Evolutionary conservation across 768 basidiomycete species (phyloP).

Genomic region (Termitomyces sp.): DNA sequence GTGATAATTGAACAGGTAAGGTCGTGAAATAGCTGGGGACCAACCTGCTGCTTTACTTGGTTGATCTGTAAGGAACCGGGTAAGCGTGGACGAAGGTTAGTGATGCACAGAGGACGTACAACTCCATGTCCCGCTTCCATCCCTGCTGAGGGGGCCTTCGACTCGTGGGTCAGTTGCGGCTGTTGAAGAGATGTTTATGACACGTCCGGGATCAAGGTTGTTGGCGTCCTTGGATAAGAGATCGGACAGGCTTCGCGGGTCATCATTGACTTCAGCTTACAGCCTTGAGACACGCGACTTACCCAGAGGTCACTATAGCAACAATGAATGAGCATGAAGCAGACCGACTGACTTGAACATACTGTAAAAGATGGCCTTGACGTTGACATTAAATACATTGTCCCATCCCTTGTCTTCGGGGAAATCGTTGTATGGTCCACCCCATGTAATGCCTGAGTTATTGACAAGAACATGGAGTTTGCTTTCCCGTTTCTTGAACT

Average conservation of each 20-base stretch:
- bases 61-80: conserved; percentile 43
- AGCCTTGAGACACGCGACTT: conserved; percentile 4
- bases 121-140: conserved; percentile 69
- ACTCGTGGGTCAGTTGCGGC: conserved; percentile 49
- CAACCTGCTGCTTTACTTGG: conserved; percentile 79
- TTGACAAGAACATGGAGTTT: conserved; percentile 82
- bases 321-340: neutral
- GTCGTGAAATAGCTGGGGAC: conserved; percentile 3
- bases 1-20: neutral
- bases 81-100: conserved; percentile 1
- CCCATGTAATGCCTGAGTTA: conserved; percentile 81
- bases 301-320: conserved; percentile 49
- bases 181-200: conserved; percentile 81
- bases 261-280: neutral
- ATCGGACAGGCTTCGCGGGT: conserved; percentile 41
- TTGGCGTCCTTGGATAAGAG: conserved; percentile 63
- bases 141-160: conserved; percentile 45
- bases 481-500: conserved; percentile 63
- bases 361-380: conserved; percentile 85
- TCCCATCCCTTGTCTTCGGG: conserved; percentile 88
- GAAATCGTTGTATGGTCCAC: conserved; percentile 60
- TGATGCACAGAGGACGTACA: conserved; percentile 43
- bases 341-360: conserved; percentile 18
- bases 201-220: conserved; percentile 60
- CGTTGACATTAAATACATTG: conserved; percentile 75